Evolutionary conservation across 331 rosid genomes (phyloP).

Genomic region (Malus hybrid): DNA sequence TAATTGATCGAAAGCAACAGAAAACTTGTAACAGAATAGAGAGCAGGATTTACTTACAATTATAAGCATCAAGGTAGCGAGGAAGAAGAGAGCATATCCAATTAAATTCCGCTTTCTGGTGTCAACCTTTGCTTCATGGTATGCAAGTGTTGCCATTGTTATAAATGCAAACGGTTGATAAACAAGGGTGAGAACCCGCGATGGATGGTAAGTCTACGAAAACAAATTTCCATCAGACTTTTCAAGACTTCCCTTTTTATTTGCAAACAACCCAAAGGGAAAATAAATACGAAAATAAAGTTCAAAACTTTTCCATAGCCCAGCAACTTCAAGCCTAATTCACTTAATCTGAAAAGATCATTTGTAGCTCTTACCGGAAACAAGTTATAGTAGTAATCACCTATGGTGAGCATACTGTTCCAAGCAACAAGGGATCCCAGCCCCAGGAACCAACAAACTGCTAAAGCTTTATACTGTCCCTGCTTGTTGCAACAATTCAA

Average conservation of each 20-base stretch:
- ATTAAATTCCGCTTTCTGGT: slow-evolving; percentile 56
- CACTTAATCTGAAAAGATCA: neutral
- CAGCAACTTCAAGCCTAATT: neutral
- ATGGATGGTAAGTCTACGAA: slow-evolving; percentile 66
- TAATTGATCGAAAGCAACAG: neutral
- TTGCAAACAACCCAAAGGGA: neutral
- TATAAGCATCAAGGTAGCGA: slow-evolving; percentile 41
- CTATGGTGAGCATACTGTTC: slow-evolving; percentile 67
- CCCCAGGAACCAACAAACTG: slow-evolving; percentile 76
- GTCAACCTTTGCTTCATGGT: slow-evolving; percentile 52
- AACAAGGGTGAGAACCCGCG: slow-evolving; percentile 69
- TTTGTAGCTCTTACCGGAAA: slow-evolving; percentile 30
- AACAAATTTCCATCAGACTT: neutral
- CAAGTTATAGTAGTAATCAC: slow-evolving; percentile 65
- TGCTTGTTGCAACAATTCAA: slow-evolving; percentile 16
- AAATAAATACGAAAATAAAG: neutral
- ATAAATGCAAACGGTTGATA: slow-evolving; percentile 73
- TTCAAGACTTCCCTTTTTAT: neutral
- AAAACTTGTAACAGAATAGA: neutral
- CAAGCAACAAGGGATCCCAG: slow-evolving; percentile 69
- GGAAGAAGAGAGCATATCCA: slow-evolving; percentile 51
- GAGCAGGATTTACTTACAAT: slow-evolving; percentile 34
- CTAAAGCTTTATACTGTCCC: slow-evolving; percentile 54
- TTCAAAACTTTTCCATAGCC: neutral
- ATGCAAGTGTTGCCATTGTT: slow-evolving; percentile 44